Base-by-base conservation (phyloP, 2,329 filamentous ascomycete genomes). In the Stachybotrys chlorohalonatus region DNA sequence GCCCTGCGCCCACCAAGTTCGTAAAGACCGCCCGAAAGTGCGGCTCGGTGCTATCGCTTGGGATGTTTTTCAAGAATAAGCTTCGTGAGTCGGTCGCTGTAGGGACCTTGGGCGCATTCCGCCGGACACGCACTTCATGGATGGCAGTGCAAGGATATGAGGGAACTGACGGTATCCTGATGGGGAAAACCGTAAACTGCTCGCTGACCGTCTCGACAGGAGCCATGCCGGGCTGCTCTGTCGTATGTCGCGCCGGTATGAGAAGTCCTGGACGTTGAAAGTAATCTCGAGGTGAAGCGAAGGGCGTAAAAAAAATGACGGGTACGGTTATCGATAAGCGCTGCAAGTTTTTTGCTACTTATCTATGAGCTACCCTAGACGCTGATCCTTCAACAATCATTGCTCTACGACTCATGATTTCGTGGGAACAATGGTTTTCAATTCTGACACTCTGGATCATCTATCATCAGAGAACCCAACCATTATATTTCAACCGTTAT, bases 51-150 rank as follows among this genome's bases (percentile, higher is more conserved):
- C 90, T 86, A 66, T 96, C 92, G 58, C 87, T 78, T 7, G 94
- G 94, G 1, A 95, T 74, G 64, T 99, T 97, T 59, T 92, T 88
- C n/a, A 95, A 68, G 71, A 96, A 99, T 16, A 99, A 79, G 57
- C 89, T 91, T 62, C 92, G 85, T 15, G 83, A 75, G 62, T 93
- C 87, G 69, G 88, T 81, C 54, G 81, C 77, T 7, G 87, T 87
- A 13, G 89, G 84, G 47, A 89, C 80, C 72, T 87, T 90, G 57
- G 93, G 91, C 49, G 85, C 80, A 71, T 97, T 92, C 54, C 84
- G 84, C 60, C 90, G 89, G 54, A 97, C 73, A 73, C 96, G 96
- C 64, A 97, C 76, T 71, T 92, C 90, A 73, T 97, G 94, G 52
- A 82, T 83, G 55, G 84, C 79, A 48, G 79, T 70, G 47, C 77